Conservation (phyloP, 2,329 filamentous ascomycete species). For the Aspergillus fructus region DNA sequence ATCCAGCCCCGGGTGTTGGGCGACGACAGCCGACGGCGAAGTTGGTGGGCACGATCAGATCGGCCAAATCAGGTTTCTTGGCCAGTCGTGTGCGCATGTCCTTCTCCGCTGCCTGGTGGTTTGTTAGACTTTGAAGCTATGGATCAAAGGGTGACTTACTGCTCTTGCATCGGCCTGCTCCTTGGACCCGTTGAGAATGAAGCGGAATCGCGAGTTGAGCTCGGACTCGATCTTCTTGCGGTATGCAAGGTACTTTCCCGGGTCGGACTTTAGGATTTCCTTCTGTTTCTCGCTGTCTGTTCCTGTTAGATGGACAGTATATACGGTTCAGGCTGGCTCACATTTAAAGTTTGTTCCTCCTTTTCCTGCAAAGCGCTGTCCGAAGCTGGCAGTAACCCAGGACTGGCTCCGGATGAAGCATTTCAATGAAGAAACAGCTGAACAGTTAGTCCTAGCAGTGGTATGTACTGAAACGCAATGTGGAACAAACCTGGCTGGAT, state of each 20-base stretch:
- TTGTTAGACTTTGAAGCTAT: rapidly evolving
- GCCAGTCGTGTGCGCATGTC: conserved; percentile 2
- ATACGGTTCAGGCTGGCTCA: background rate
- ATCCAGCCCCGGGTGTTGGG: conserved; percentile 45
- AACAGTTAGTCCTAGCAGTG: too few species aligned
- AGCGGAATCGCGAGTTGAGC: conserved; percentile 24
- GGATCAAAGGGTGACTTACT: background rate
- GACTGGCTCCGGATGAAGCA: conserved; percentile 12
- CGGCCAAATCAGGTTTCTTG: conserved; percentile 30
- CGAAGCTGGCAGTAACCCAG: conserved; percentile 19
- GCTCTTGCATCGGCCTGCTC: conserved; percentile 43
- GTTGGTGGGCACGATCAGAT: conserved; percentile 35
- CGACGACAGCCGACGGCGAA: conserved; percentile 44
- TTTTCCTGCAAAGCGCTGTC: conserved; percentile 19
- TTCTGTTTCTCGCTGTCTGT: conserved; percentile 12
- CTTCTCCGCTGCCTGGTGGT: background rate
- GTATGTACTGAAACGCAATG: too few species aligned
- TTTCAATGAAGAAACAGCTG: conserved; percentile 34
- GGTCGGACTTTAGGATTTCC: conserved; percentile 18
- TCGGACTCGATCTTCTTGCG: conserved; percentile 29
- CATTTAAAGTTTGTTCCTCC: conserved; percentile 24
- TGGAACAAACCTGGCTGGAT: conserved; percentile 2
- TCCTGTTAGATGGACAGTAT: background rate
- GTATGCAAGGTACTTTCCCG: conserved; percentile 23
- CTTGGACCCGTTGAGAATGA: conserved; percentile 41